Evolutionary conservation across 805 yeast genomes (phyloP).

Genomic region (Saccharomycopsis lassenensis): DNA sequence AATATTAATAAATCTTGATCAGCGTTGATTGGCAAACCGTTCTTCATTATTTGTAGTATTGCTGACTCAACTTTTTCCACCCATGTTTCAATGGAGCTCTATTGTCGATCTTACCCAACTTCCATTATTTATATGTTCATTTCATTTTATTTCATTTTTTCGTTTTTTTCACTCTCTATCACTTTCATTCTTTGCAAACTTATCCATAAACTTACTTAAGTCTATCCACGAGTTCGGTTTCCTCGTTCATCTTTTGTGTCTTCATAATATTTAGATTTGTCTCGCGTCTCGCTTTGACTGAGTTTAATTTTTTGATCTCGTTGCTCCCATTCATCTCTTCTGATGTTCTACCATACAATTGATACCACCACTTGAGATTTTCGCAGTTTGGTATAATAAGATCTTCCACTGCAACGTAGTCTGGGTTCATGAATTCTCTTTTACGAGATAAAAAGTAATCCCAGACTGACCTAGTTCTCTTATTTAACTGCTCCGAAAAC

Average conservation of each 20-base stretch:
- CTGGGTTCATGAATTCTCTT: conserved; percentile 52
- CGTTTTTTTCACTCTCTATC: background rate
- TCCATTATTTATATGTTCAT: background rate
- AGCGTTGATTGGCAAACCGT: too few species aligned
- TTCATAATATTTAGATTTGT: conserved; percentile 8
- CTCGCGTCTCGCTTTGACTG: conserved; percentile 5
- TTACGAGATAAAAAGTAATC: conserved; percentile 77
- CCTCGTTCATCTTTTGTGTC: background rate
- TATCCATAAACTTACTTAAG: background rate
- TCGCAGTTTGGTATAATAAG: conserved; percentile 45
- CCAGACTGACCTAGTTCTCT: conserved; percentile 75
- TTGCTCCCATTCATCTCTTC: conserved; percentile 56
- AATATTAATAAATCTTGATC: too few species aligned
- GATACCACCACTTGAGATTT: conserved; percentile 82
- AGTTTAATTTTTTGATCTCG: too few species aligned
- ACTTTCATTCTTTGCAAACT: background rate
- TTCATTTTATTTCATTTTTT: background rate
- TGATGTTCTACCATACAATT: conserved; percentile 65
- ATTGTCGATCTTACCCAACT: background rate
- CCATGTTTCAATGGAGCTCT: background rate
- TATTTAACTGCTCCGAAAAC: conserved; percentile 26
- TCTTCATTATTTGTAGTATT: too few species aligned
- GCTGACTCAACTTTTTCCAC: background rate
- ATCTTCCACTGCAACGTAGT: conserved; percentile 31
- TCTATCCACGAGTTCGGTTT: too few species aligned